Base-by-base conservation (phyloP, 805 yeast species). In the Candida berthetii region DNA sequence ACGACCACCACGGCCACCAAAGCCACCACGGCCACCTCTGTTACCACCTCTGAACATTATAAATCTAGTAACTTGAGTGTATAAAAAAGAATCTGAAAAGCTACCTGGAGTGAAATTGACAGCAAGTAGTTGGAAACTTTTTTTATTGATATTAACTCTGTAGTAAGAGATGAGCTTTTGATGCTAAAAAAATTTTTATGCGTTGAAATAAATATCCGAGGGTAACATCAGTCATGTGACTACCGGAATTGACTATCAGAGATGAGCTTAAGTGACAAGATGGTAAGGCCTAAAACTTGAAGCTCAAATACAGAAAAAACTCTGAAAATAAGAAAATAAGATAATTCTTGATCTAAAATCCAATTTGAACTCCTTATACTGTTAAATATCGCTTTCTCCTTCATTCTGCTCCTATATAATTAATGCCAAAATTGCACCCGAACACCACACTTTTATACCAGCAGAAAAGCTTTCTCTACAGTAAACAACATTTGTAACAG, bases 11-110 rank as follows among this genome's bases (percentile, higher is more conserved):
- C 80, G 71, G 50, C 77, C 73, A 53, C 84, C 78, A 50, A 74
- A 69, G 51, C 88, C 86, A 47, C 87, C 83, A 50, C 75, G 68
- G 51, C 86, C 85, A 47, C 86, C 82, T 55, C 80, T 59, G 59
- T 69, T 74, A 39, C 82, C 82, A 42, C 84, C 83, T 65, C 82
- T 34, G 20, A 34, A 34, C 36, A 34, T 34, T 17, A 16, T 31
- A 13, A 10, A 34, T n/a, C 17, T 31, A 10, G 17, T 31, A 9
- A 11, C 13, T 27, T 5, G n/a, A 8, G 29, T 27, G 4, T 11
- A 27, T 10, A 13, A 27, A 27, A 11, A 13, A 27, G n/a, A 27
- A 27, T 22, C 29, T 13, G n/a, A 27, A 27, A 27, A 27, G n/a
- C 29, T 27, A 27, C 13, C 4, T 13, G 13, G 5, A 11, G 29